Evolutionary conservation across 164 flowering plant genomes (phyloP).

Genomic region (Dillenia suffruticosa): DNA sequence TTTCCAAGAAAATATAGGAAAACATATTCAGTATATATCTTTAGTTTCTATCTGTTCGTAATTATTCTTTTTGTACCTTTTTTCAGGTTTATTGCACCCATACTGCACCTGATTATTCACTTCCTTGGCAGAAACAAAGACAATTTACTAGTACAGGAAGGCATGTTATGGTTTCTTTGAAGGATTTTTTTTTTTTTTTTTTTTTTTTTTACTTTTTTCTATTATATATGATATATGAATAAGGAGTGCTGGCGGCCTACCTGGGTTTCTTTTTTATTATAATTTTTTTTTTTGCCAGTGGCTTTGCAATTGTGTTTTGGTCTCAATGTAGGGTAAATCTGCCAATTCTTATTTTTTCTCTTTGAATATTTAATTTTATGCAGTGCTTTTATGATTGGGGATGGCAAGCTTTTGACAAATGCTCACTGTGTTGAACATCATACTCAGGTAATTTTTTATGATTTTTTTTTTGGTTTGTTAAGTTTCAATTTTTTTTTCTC

Average conservation of each 20-base stretch:
- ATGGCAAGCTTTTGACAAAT: constrained; percentile 87
- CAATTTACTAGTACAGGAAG: constrained; percentile 97
- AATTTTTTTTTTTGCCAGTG: too few relatives aligned
- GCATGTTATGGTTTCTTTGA: constrained; percentile 29
- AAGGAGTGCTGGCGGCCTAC: too few relatives aligned
- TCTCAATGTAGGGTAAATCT: too few relatives aligned
- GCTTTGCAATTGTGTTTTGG: too few relatives aligned
- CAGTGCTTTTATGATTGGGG: constrained; percentile 98
- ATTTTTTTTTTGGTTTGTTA: too few relatives aligned
- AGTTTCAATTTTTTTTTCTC: too few relatives aligned
- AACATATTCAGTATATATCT: not conserved
- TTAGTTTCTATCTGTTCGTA: not conserved
- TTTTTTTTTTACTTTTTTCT: constrained; percentile 1
- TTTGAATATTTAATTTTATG: constrained; percentile 4
- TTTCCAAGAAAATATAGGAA: too few relatives aligned
- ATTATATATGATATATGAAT: too few relatives aligned
- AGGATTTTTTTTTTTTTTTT: constrained; percentile 7
- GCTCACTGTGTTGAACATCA: constrained; percentile 96
- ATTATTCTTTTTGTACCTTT: not conserved
- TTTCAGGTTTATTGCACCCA: constrained; percentile 94
- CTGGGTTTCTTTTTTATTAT: too few relatives aligned
- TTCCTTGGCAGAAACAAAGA: constrained; percentile 99
- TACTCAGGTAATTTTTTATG: constrained; percentile 61
- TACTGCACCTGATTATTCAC: constrained; percentile 93
- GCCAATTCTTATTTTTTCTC: too few relatives aligned